Percentiles rank a stretch among this genome's conserved stretches.
Conservation (phyloP, 768 basidiomycete species). For the Rhizopogon roseolus region DNA sequence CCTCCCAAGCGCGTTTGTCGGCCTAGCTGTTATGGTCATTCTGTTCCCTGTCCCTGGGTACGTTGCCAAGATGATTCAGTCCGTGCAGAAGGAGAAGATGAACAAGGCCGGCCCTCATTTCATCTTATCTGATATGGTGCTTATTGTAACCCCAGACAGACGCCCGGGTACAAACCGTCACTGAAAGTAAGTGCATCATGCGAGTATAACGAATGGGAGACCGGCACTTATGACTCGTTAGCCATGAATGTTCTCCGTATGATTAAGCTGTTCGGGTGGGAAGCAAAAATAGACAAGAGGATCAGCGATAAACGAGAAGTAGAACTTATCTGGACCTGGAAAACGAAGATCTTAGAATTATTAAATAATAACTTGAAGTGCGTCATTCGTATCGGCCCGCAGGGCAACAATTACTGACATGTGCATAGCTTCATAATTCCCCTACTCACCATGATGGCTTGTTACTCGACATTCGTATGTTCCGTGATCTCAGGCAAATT, state of each 20-base stretch:
- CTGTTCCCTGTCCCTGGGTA: constrained; percentile 57
- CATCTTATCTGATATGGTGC: background rate
- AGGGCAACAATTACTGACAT: background rate
- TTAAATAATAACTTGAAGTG: constrained; percentile 27
- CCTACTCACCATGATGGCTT: constrained; percentile 58
- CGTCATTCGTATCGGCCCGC: background rate
- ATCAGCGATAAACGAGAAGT: constrained; percentile 55
- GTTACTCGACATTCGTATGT: constrained; percentile 56
- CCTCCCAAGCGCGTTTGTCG: constrained; percentile 40
- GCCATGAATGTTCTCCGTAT: constrained; percentile 57
- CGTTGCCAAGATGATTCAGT: constrained; percentile 43
- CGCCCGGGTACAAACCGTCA: constrained; percentile 53
- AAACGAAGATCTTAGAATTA: constrained; percentile 46
- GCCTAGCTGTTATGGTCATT: constrained; percentile 46
- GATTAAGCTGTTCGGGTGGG: constrained; percentile 71
- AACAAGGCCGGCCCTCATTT: constrained; percentile 28
- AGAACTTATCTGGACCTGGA: constrained; percentile 54
- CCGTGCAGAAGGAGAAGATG: constrained; percentile 46
- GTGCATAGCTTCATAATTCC: constrained; percentile 51
- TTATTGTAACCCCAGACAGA: constrained; percentile 35
- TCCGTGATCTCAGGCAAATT: background rate
- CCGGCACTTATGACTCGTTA: constrained; percentile 13
- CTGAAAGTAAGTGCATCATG: constrained; percentile 42
- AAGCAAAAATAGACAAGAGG: constrained; percentile 48
- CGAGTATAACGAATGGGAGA: constrained; percentile 1